Evolutionary conservation across 116 monocot species (phyloP), one percentile per base, ranked within the genome.

Genomic region (Cymodocea nodosa): DNA sequence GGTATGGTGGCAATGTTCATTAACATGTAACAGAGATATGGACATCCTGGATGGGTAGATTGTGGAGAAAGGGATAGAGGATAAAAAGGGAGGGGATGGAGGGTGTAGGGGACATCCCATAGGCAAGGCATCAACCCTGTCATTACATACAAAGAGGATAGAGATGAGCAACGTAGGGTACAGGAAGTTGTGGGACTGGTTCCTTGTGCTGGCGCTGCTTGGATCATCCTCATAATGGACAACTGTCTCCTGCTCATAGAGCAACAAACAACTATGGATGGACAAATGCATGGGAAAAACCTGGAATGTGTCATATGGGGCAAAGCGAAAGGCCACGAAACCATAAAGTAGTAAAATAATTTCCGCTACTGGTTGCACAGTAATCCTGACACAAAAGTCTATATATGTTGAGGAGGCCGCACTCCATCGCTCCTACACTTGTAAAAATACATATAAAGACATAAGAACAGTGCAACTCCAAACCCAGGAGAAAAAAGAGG

Each of bases 201-300:
- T 9, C 9, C 39, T 39, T 39, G 37, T 9, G 2, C 39, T 39
- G 39, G 7, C 0, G 39, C 39, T 36, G 13, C 17, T 60, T 30
- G 16, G 6, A 23, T 25, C 6, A 56, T 24, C 56, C 23, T 56
- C 60, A 16, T 2, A 60, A 15, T 35, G 60, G 36, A 60, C 60
- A 60, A 60, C 60, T 60, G 60, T 60, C 36, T 36, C 34, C 15
- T 17, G 60, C 34, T 60, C 60, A 36, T 36, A 60, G 4, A 36
- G 60, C 60, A 60, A 15, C 25, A 15, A 36, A 17, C 34, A 35
- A 60, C 60, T 56, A n/a, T n/a, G n/a, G n/a, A n/a, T n/a, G n/a
- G n/a, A n/a, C 56, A 12, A 18, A 56, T 56, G 23, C 56, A 56
- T 22, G 23, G 9, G 23, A n/a, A n/a, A n/a, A 56, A 56, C 5